Percentiles rank a stretch among this genome's conserved stretches.
phyloP scores from a whole-genome alignment of 257 asterid genomes.

The Solanum chaucha region DNA sequence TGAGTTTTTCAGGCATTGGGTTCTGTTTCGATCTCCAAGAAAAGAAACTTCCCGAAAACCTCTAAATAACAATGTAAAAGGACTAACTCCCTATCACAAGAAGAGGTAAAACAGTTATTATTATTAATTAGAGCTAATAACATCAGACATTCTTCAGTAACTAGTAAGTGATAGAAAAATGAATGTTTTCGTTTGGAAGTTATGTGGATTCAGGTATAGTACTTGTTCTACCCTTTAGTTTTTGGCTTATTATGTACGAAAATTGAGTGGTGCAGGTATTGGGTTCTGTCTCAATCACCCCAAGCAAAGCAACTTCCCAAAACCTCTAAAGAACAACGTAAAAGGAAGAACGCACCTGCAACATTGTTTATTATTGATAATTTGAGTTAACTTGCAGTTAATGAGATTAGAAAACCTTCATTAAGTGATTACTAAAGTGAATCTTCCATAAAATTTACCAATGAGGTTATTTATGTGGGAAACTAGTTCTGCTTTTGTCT shows the following conservation, averaged over 20 bases:
- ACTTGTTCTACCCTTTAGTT: not conserved
- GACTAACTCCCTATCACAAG: not conserved
- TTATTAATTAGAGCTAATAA: not conserved
- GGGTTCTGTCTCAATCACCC: slow-evolving; percentile 2
- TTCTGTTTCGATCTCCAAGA: slow-evolving; percentile 1
- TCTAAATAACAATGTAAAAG: not conserved
- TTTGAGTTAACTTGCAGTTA: not conserved
- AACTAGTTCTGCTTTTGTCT: not conserved
- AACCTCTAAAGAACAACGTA: not conserved
- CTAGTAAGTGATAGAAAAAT: not conserved
- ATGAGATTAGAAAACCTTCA: not conserved
- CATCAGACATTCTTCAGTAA: not conserved
- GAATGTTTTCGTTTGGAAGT: not conserved
- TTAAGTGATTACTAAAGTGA: not conserved
- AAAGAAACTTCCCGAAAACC: not conserved
- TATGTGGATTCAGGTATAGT: not conserved
- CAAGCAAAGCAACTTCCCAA: not conserved
- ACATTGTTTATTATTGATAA: not conserved
- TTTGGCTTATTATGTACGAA: not conserved
- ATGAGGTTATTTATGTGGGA: not conserved
- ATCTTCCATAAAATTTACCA: not conserved
- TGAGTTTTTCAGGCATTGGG: not conserved
- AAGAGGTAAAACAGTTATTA: not conserved
- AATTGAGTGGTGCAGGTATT: not conserved
- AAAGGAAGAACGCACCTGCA: not conserved